Evolutionary conservation across 1,284 basidiomycete genomes (phyloP), one percentile per base, ranked within the genome.

Genomic region (Melampsora larici-populina): DNA sequence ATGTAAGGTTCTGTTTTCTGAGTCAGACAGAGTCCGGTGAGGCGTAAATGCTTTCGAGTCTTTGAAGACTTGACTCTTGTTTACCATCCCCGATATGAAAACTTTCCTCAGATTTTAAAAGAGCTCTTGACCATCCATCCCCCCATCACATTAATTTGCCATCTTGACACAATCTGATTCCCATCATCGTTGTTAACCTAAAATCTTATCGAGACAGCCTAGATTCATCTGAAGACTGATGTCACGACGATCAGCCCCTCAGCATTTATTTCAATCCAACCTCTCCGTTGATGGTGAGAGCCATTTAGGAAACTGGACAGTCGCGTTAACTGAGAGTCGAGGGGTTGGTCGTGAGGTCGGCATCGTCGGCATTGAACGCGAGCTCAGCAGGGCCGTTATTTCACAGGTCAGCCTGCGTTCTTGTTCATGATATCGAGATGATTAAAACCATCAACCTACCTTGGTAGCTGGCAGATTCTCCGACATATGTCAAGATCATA

Each of bases 311-410:
- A 70, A 55, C 48, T 81, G 79, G 78, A 43, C 81, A 36, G 64
- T 81, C 26, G 79, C 81, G 4, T 13, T 82, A 40, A 65, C 80
- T 21, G 80, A 81, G 31, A 78, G 74, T 26, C 76, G 80, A 8
- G 80, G 80, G 0, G 79, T 79, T 8, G 78, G 79, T 17, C 69
- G 79, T 17, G 80, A 82, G n/a, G 79, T 82, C 8, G 81, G 80
- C 18, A 73, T 81, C 24, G 80, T 79, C 4, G 80, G 79, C 11
- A 63, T 81, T 49, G 74, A 82, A 55, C 36, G 64, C 5, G 79
- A 81, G 17, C 46, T 75, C 3, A 79, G 79, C 11, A 72, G 74
- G 24, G 78, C 80, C 15, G 31, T 78, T 8, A 49, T 82, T n/a
- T 80, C 81, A 13, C 81, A 82, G 77, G 81, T 81, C 8, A n/a